Evolutionary conservation across 192 early-diverging fungal species (phyloP).

Genomic region (Phycomyces nitens): DNA sequence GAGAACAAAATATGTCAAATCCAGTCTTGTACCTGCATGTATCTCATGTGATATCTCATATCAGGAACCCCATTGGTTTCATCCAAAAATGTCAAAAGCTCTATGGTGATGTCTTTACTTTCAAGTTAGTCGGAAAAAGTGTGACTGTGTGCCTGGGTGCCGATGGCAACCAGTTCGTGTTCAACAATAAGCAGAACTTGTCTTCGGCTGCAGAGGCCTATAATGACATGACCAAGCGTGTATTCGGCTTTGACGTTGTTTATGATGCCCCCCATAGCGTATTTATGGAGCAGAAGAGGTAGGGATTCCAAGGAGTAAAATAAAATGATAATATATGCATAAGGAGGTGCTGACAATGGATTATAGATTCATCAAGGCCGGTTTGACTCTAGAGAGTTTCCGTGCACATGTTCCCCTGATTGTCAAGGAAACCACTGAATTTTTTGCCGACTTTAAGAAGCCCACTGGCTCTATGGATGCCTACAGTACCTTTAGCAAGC

Average conservation of each 20-base stretch:
- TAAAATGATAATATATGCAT: background rate
- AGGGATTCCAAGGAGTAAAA: slow-evolving; percentile 1
- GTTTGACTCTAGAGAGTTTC: slow-evolving; percentile 84
- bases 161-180: slow-evolving; percentile 95
- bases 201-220: slow-evolving; percentile 93
- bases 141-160: slow-evolving; percentile 86
- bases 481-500: slow-evolving; percentile 77
- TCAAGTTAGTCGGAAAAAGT: slow-evolving; percentile 85
- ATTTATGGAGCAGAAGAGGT: slow-evolving; percentile 98
- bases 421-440: slow-evolving; percentile 73
- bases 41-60: background rate
- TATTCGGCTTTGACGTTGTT: slow-evolving; percentile 93
- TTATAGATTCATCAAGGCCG: slow-evolving; percentile 89
- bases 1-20: background rate
- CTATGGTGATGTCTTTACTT: slow-evolving; percentile 91
- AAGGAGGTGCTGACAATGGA: background rate
- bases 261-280: slow-evolving; percentile 91
- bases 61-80: slow-evolving; percentile 78
- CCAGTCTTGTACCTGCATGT: background rate
- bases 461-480: slow-evolving; percentile 59
- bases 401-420: slow-evolving; percentile 85
- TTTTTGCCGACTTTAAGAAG: slow-evolving; percentile 67
- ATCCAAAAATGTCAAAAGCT: slow-evolving; percentile 76
- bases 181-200: slow-evolving; percentile 84
- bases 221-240: slow-evolving; percentile 86